Conservation (phyloP, 2,329 filamentous ascomycete genomes). For the Hymenoscyphus linearis region DNA sequence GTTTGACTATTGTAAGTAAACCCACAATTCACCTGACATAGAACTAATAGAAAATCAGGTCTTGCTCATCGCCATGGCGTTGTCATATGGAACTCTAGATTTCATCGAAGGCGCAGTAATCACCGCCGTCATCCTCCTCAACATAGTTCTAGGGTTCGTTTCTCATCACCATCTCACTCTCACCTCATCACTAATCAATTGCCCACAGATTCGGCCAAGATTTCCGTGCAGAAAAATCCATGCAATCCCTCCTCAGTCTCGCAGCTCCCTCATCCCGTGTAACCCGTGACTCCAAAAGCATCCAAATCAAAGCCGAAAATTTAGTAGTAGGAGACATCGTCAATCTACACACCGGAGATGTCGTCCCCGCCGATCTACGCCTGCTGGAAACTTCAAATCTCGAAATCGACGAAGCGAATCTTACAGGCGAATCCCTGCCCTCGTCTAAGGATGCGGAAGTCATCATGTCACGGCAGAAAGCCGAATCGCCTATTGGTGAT, state of each 20-base stretch:
- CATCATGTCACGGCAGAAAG: conserved; percentile 37
- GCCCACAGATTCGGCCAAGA: conserved; percentile 48
- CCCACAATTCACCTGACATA: neutral
- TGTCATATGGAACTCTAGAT: conserved; percentile 60
- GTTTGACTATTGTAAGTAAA: conserved; percentile 57
- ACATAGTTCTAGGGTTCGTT: conserved; percentile 56
- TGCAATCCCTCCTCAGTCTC: conserved; percentile 45
- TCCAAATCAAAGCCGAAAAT: conserved; percentile 48
- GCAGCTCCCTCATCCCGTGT: conserved; percentile 50
- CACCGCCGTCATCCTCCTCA: conserved; percentile 59
- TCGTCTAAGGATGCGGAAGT: conserved; percentile 59
- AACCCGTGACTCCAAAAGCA: conserved; percentile 46
- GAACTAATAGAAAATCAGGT: conserved; percentile 42
- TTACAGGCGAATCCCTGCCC: conserved; percentile 69
- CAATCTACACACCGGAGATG: conserved; percentile 57
- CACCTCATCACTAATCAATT: conserved; percentile 21
- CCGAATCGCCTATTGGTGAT: conserved; percentile 59
- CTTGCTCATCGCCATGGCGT: conserved; percentile 68
- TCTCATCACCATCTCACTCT: neutral
- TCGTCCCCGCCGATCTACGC: conserved; percentile 64
- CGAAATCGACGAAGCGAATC: conserved; percentile 68
- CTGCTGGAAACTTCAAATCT: conserved; percentile 64
- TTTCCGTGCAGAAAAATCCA: conserved; percentile 56
- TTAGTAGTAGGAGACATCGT: conserved; percentile 65
- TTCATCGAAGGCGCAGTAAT: conserved; percentile 60